phyloP scores from a whole-genome alignment of 2,329 filamentous ascomycete species.

The Leptographium lundbergii region DNA sequence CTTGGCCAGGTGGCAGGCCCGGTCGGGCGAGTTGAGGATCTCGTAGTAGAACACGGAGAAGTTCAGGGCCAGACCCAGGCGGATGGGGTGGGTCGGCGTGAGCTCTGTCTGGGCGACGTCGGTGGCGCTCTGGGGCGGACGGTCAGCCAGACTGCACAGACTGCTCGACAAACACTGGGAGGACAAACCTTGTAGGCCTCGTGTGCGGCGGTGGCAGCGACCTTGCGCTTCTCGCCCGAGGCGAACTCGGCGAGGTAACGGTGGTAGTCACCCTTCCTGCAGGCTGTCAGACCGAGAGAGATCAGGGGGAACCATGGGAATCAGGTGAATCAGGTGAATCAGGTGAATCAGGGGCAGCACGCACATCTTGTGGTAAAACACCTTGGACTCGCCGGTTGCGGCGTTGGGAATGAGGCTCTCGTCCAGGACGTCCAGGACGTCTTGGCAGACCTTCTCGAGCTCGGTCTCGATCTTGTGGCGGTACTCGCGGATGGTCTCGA shows the following conservation, averaged over 20 bases:
- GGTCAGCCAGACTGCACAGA: too few relatives aligned
- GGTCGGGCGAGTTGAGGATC: conserved; percentile 96
- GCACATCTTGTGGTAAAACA: conserved; percentile 99
- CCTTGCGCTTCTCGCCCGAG: conserved; percentile 87
- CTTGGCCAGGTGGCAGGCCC: conserved; percentile 95
- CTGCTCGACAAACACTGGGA: too few relatives aligned
- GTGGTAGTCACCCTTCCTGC: conserved; percentile 98
- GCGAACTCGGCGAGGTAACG: conserved; percentile 97
- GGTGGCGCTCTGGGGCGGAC: conserved; percentile 39
- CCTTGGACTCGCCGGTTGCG: conserved; percentile 93
- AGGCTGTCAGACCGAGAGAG: conserved; percentile 8
- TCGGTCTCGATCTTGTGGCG: conserved; percentile 96
- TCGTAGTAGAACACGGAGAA: conserved; percentile 99
- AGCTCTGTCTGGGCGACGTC: conserved; percentile 84
- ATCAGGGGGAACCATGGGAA: too few relatives aligned
- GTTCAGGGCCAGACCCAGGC: conserved; percentile 83
- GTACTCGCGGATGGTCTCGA: conserved; percentile 91
- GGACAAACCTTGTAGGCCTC: conserved; percentile 76
- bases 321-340: too few relatives aligned
- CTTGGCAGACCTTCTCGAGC: conserved; percentile 94
- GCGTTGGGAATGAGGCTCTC: conserved; percentile 88
- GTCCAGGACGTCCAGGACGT: conserved; percentile 91
- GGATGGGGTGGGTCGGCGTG: conserved; percentile 84
- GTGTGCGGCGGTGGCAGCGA: conserved; percentile 82
- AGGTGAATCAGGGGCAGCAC: too few relatives aligned